Percentiles rank a stretch among this genome's conserved stretches.
Evolutionary conservation across 352 stramenopile genomes (phyloP).

Genomic region (Hyaloperonospora brassicae): DNA sequence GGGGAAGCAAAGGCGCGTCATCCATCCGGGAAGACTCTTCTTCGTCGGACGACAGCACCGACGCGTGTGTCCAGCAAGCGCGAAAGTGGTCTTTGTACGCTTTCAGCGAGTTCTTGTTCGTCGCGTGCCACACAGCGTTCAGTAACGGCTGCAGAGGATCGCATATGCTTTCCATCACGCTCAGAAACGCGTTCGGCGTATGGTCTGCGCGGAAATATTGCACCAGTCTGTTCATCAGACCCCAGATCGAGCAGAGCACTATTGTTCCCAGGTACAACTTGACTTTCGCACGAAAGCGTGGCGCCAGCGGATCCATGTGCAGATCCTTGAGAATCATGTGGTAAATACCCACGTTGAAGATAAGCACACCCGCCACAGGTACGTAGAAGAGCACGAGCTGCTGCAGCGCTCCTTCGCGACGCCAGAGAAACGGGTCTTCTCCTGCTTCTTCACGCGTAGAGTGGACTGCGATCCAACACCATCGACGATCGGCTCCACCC

Average conservation of each 20-base stretch:
- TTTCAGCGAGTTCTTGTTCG: constrained; percentile 62
- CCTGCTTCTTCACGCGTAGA: constrained; percentile 14
- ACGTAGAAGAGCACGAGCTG: constrained; percentile 65
- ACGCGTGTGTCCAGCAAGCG: constrained; percentile 52
- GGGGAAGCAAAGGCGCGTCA: constrained; percentile 28
- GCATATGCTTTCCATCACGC: constrained; percentile 60
- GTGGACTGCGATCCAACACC: constrained; percentile 71
- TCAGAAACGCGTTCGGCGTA: constrained; percentile 43
- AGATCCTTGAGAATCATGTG: constrained; percentile 54
- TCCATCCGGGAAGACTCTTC: constrained; percentile 55
- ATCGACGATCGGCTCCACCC: constrained; percentile 53
- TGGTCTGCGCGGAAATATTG: constrained; percentile 46
- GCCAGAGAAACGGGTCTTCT: constrained; percentile 34
- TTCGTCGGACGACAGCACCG: constrained; percentile 54
- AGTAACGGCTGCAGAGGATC: constrained; percentile 64
- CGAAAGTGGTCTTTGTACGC: constrained; percentile 67
- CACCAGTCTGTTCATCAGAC: constrained; percentile 53
- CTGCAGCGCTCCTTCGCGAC: constrained; percentile 38
- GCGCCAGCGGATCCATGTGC: constrained; percentile 53
- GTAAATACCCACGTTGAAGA: constrained; percentile 63
- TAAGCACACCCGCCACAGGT: constrained; percentile 50
- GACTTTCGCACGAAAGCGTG: constrained; percentile 47
- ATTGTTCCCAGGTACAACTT: constrained; percentile 59
- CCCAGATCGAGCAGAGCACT: constrained; percentile 72
- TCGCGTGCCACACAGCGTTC: constrained; percentile 60